These are phyloP conservation scores for Populus hybrid DNA, from an alignment of 441 rosid species.

Conservation along the genomic window DNA sequence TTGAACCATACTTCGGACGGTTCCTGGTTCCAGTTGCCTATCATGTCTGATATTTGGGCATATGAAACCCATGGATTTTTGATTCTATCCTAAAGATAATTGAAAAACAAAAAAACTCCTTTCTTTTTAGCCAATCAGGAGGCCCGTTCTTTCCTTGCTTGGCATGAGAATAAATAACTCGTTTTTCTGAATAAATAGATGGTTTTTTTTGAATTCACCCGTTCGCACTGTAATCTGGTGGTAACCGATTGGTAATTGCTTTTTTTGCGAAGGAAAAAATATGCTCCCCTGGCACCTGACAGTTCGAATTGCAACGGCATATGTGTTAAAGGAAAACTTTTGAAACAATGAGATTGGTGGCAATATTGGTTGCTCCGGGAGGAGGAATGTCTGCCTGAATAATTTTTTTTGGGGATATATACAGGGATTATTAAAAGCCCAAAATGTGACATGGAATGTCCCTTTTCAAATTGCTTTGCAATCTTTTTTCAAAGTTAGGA, in stretches of 20 bases:
- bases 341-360: too few relatives aligned
- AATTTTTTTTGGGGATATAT: too few relatives aligned
- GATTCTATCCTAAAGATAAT: background rate
- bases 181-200: background rate
- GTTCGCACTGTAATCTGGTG: too few relatives aligned
- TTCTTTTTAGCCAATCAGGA: background rate
- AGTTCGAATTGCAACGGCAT: too few relatives aligned
- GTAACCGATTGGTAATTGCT: too few relatives aligned
- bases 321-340: too few relatives aligned
- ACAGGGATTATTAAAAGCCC: too few relatives aligned
- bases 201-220: background rate
- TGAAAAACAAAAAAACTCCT: background rate
- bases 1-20: background rate
- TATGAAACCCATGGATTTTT: too few relatives aligned
- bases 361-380: background rate
- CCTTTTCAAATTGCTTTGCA: background rate
- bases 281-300: too few relatives aligned
- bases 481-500: slow-evolving; percentile 20
- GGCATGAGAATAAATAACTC: background rate
- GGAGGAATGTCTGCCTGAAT: background rate
- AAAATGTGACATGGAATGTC: background rate
- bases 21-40: background rate
- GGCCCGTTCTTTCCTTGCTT: background rate
- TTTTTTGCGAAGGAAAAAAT: too few relatives aligned
- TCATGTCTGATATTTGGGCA: background rate